Evolutionary conservation across 495 filamentous ascomycete genomes (phyloP), one percentile per base, ranked within the genome.

Genomic region (Penicillium angulare): DNA sequence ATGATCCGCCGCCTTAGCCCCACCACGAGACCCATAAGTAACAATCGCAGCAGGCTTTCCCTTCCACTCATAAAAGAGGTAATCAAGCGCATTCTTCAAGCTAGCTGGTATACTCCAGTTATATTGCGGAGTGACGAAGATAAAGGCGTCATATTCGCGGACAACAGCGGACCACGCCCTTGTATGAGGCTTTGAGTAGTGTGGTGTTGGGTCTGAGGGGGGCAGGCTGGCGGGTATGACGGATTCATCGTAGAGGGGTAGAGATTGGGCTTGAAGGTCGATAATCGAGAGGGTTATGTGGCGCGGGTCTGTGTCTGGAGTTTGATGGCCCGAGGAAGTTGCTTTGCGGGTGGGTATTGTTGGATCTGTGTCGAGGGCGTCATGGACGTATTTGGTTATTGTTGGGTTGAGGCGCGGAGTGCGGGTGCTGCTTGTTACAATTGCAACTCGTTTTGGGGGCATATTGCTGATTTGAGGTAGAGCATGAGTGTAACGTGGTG

Each of bases 61-160:
- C 45, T 62, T 72, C 82, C 82, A 85, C 59, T 86, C 82, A 53
- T 80, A 56, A 36, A 69, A 66, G 0, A 86, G 70, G 56, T 82
- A 84, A 57, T 86, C 82, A 39, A 86, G 75, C 13, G 83, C 83
- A 58, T 85, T 84, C 67, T 85, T 85, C 35, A 81, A 52, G 23
- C 70, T 75, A 0, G 79, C 81, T 0, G 80, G 70, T 31, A 78
- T 67, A 15, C 74, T 67, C 74, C 75, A 80, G 61, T 81, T 79
- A 55, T 79, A 79, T 60, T 80, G 76, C 6, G 75, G 77, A 7
- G 74, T 74, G 15, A 86, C 73, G 48, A 87, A 79, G 47, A 86
- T 68, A 59, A 86, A 83, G 1, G 62, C 79, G 43, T 71, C 72
- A 52, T 76, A 68, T 17, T 60, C 53, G 0, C 62, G 52, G 42